Base-by-base conservation (phyloP, 306 rosid genomes). In the Pterocarpus macrocarpus region DNA sequence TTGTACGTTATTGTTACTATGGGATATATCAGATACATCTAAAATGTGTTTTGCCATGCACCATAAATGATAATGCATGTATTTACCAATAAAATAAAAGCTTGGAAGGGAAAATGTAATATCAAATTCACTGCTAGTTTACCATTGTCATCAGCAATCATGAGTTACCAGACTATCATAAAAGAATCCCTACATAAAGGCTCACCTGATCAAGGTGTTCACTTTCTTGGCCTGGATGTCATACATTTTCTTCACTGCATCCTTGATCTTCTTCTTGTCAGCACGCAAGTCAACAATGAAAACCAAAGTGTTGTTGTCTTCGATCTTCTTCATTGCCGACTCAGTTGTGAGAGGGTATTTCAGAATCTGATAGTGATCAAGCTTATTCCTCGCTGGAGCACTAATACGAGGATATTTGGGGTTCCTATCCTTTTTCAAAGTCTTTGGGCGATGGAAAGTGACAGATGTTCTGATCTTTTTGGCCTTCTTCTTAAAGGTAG, bases 161-260 rank as follows among this genome's bases (percentile, higher is more conserved):
- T 22, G 28, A 22, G 28, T 22, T 22, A 22, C 28, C 1, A 22
- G 28, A 22, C 28, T 22, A 22, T 22, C 28, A 3, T n/a, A 16
- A 49, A 57, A 61, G 36, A 52, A 49, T 55, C 45, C 39, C 87
- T 34, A 4, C 11, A 28, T 7, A 41, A 64, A 45, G 64, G 35
- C 85, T 68, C 76, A 89, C 98, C 97, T 94, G 87, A 91, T 94
- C 89, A 94, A 85, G 63, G 98, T 91, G 77, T 94, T 91, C 5
- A 94, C 97, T 86, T 94, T 91, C 92, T 90, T 94, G 58, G 98
- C 87, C 82, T 91, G 98, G 82, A 94, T 91, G 70, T 94, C 98
- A 2, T 94, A 94, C 98, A 94, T 91, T 83, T 94, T 94, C 85
- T 89, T 91, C 38, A 94, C 97, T 0, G 98, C 95, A 74, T 86